Evolutionary conservation across 2,329 filamentous ascomycete genomes (phyloP).

Genomic region (Nemania sp.): DNA sequence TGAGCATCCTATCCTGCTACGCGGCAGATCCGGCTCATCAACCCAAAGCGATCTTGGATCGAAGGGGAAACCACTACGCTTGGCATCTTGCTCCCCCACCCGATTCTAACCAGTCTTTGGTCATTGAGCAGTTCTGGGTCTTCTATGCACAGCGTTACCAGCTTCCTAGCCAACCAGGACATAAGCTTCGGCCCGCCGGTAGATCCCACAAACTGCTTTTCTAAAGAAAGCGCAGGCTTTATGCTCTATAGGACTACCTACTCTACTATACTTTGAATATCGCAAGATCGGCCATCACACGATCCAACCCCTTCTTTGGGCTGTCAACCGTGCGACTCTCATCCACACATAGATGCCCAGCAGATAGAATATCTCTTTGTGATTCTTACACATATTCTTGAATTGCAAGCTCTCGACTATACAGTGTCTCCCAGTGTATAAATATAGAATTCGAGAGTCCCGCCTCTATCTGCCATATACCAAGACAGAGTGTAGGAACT

Average conservation of each 20-base stretch:
- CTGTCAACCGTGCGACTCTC: constrained; percentile 19
- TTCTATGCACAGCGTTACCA: constrained; percentile 23
- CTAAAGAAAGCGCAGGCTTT: constrained; percentile 8
- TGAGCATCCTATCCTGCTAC: constrained; percentile 27
- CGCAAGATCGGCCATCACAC: constrained; percentile 27
- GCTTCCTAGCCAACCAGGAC: constrained; percentile 28
- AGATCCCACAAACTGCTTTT: constrained; percentile 32
- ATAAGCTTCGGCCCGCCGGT: constrained; percentile 28
- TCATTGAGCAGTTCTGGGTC: constrained; percentile 16
- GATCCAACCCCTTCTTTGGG: constrained; percentile 12
- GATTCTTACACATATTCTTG: constrained; percentile 1
- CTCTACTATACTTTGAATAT: constrained; percentile 8
- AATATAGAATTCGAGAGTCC: constrained; percentile 11
- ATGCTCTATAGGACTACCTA: constrained; percentile 24
- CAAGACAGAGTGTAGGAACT: constrained; percentile 24
- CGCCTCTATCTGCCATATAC: constrained; percentile 17
- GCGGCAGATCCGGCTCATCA: constrained; percentile 35
- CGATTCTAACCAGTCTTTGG: constrained; percentile 23
- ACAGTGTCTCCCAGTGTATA: constrained; percentile 3
- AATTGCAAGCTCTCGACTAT: constrained; percentile 1
- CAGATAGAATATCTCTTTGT: constrained; percentile 6
- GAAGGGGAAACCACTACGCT: constrained; percentile 27
- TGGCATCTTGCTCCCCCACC: constrained; percentile 43
- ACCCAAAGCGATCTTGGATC: constrained; percentile 35
- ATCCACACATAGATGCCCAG: constrained; percentile 1